Base-by-base conservation (phyloP, 73 alveolate species). In the Blepharisma japonicum region DNA sequence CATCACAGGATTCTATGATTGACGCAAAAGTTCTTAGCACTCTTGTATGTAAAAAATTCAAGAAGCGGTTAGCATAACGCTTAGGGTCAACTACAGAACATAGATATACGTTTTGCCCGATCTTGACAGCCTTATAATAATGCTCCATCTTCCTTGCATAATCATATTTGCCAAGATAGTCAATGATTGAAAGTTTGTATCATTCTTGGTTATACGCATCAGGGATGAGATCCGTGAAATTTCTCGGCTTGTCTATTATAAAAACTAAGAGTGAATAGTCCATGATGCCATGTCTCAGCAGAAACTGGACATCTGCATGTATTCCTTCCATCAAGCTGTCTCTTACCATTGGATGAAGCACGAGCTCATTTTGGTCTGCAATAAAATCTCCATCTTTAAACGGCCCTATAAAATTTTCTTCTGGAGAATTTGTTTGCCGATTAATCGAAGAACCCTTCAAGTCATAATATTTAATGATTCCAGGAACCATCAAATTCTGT, bases 31-130 rank as follows among this genome's bases (percentile, higher is more conserved):
- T 32, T 32, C 42, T 32, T 32, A 51, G 66, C 66, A 51, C 66
- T 51, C 21, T 51, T 11, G 66, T 51, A 51, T 51, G n/a, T 18
- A 61, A n/a, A 25, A 61, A 61, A 9, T 61, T 61, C 14, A 61
- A 14, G 50, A 61, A 20, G 2, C 74, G 39, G 14, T 61, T 25
- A 25, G 14, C 14, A 25, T 61, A 61, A 5, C 74, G 14, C 74
- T 14, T 9, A 18, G 74, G 74, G 39, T 61, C 23, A 4, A 61
- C 23, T 9, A 61, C 74, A n/a, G 49, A 18, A 48, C 74, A 61
- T 48, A 61, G 14, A 61, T 39, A 9, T 8, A 61, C 23, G 14
- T 61, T 61, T 61, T 61, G 14, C 2, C 74, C 74, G 47, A 14
- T 8, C 23, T 39, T 61, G n/a, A 61, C 14, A 14, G 14, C 18